Evolutionary conservation across 257 asterid genomes (phyloP).

Genomic region (Ballota nigra): DNA sequence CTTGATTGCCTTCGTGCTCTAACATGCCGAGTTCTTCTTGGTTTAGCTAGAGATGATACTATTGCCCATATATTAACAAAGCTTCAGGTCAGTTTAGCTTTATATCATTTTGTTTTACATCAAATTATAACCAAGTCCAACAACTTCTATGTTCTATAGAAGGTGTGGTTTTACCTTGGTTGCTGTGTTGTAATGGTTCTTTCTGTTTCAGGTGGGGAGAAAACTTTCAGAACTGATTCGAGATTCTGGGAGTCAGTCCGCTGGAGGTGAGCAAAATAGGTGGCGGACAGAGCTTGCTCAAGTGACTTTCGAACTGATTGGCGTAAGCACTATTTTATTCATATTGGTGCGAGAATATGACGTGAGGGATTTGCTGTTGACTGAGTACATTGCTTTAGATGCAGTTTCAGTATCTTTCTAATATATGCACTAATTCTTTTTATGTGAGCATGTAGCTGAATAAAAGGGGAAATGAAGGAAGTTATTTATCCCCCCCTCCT

Average conservation of each 20-base stretch:
- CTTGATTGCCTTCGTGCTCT: slow-evolving; percentile 99
- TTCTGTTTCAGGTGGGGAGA: slow-evolving; percentile 71
- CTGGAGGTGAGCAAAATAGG: slow-evolving; percentile 81
- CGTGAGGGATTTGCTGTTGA: background rate
- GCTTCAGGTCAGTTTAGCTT: slow-evolving; percentile 69
- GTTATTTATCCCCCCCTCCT: background rate
- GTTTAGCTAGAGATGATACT: slow-evolving; percentile 96
- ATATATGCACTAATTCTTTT: background rate
- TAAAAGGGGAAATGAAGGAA: background rate
- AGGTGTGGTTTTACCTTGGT: background rate
- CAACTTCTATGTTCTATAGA: background rate
- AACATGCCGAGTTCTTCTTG: slow-evolving; percentile 98
- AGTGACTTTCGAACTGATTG: slow-evolving; percentile 90
- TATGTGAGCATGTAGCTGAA: slow-evolving; percentile 4
- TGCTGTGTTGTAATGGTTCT: slow-evolving; percentile 1
- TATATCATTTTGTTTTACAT: slow-evolving; percentile 10
- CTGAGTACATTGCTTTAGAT: background rate
- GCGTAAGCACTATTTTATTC: slow-evolving; percentile 53
- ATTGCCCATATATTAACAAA: slow-evolving; percentile 96
- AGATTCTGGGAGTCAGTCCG: slow-evolving; percentile 84
- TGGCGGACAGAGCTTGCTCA: slow-evolving; percentile 95
- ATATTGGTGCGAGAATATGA: background rate
- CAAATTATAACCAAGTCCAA: background rate
- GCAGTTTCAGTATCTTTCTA: background rate
- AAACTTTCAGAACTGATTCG: slow-evolving; percentile 94